A percentile compares a stretch with the other conserved stretches of the same genome.
Evolutionary conservation across 2,329 filamentous ascomycete genomes (phyloP).

Genomic region (Alternaria solani): DNA sequence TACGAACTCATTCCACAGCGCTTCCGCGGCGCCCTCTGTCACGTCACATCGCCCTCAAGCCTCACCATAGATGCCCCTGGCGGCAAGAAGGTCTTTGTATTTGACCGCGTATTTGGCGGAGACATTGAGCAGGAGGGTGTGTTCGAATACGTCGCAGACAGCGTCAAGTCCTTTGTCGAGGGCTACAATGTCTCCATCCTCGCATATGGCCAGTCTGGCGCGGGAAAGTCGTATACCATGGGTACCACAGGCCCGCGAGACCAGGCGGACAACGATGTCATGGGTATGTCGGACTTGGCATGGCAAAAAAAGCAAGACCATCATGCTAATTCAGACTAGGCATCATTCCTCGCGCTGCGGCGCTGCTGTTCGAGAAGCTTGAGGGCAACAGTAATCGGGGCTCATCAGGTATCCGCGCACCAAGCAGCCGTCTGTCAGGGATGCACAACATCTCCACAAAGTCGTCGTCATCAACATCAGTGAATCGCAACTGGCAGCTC

Average conservation of each 20-base stretch:
- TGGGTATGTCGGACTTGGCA: slow-evolving; percentile 69
- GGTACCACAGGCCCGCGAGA: slow-evolving; percentile 88
- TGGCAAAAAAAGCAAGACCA: not conserved
- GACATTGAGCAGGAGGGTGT: slow-evolving; percentile 86
- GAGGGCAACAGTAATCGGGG: slow-evolving; percentile 67
- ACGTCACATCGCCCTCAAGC: slow-evolving; percentile 84
- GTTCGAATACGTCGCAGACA: slow-evolving; percentile 93
- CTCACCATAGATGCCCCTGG: slow-evolving; percentile 89
- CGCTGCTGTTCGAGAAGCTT: slow-evolving; percentile 86
- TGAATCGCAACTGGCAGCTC: slow-evolving; percentile 85
- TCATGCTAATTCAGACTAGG: slow-evolving; percentile 62
- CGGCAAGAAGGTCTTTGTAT: slow-evolving; percentile 93
- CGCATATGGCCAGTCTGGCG: slow-evolving; percentile 96
- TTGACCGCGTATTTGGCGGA: slow-evolving; percentile 91
- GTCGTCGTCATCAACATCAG: slow-evolving; percentile 51
- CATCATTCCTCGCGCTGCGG: slow-evolving; percentile 92
- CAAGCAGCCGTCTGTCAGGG: slow-evolving; percentile 70
- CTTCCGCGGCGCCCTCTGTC: slow-evolving; percentile 91
- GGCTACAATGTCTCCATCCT: slow-evolving; percentile 98
- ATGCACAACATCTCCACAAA: slow-evolving; percentile 54
- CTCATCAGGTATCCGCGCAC: slow-evolving; percentile 77
- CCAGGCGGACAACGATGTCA: slow-evolving; percentile 72
- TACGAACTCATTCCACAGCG: slow-evolving; percentile 95
- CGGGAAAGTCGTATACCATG: slow-evolving; percentile 99
- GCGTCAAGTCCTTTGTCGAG: slow-evolving; percentile 87